Conservation (phyloP, 331 rosid species). For the Quercus phellos region DNA sequence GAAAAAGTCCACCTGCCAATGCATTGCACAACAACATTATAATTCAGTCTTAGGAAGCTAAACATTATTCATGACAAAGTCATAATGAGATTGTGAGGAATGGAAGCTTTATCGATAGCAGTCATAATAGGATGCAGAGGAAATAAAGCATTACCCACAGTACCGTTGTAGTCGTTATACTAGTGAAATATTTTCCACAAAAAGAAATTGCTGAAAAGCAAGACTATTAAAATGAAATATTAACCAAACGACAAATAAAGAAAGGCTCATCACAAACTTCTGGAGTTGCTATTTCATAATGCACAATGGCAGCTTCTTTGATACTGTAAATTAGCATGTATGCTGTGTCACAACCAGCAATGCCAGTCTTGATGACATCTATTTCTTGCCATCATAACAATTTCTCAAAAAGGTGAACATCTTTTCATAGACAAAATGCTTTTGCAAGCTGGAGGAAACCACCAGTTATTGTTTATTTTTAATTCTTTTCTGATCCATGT, state of each 20-base stretch:
- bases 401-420: not conserved
- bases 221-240: not conserved
- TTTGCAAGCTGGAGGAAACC: not conserved
- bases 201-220: not conserved
- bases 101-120: not conserved
- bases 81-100: not conserved
- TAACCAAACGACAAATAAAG: not conserved
- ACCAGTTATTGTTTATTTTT: not conserved
- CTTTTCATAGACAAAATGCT: not conserved
- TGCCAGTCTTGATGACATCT: not conserved
- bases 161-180: not conserved
- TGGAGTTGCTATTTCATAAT: not conserved
- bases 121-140: not conserved
- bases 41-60: not conserved
- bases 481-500: not conserved
- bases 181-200: not conserved
- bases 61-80: not conserved
- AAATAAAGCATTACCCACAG: not conserved
- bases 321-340: not conserved
- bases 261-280: not conserved
- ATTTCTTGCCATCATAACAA: not conserved
- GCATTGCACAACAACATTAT: conserved; percentile 20
- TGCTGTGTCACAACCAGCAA: not conserved
- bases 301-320: not conserved
- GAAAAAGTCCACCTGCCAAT: conserved; percentile 79